A percentile compares a stretch with the other conserved stretches of the same genome.
These are phyloP conservation scores for Gossypium australe DNA, from an alignment of 345 rosid species.

Conservation along the genomic window DNA sequence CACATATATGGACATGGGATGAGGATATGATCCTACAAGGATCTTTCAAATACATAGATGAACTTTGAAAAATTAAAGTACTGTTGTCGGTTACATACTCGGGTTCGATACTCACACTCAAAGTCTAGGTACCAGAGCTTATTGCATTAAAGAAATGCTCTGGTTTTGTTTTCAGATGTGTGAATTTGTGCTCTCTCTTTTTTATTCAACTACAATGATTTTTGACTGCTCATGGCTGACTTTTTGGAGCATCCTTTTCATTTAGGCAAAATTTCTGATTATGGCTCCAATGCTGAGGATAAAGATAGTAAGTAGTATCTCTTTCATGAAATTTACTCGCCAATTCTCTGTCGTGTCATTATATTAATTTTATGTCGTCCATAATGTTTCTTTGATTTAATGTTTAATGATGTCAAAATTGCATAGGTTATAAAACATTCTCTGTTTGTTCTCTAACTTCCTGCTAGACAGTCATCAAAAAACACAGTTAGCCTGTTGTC, in stretches of 20 bases:
- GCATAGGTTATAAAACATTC: not conserved
- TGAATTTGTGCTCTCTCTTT: not conserved
- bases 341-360: not conserved
- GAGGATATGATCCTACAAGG: not conserved
- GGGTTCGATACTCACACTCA: not conserved
- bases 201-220: not conserved
- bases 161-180: not conserved
- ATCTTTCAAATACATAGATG: not conserved
- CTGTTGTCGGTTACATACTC: not conserved
- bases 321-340: not conserved
- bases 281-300: slow-evolving; percentile 35
- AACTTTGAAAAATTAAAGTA: not conserved
- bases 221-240: slow-evolving; percentile 13
- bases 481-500: not conserved
- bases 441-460: not conserved
- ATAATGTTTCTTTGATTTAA: not conserved
- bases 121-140: not conserved
- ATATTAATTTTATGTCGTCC: not conserved
- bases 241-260: slow-evolving; percentile 6
- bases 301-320: slow-evolving; percentile 39
- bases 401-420: not conserved
- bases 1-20: not conserved
- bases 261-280: slow-evolving; percentile 39
- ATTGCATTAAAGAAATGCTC: not conserved
- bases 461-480: not conserved